These are phyloP conservation scores for Panellus pusillus DNA, from an alignment of 768 basidiomycete species.

Conservation along the genomic window DNA sequence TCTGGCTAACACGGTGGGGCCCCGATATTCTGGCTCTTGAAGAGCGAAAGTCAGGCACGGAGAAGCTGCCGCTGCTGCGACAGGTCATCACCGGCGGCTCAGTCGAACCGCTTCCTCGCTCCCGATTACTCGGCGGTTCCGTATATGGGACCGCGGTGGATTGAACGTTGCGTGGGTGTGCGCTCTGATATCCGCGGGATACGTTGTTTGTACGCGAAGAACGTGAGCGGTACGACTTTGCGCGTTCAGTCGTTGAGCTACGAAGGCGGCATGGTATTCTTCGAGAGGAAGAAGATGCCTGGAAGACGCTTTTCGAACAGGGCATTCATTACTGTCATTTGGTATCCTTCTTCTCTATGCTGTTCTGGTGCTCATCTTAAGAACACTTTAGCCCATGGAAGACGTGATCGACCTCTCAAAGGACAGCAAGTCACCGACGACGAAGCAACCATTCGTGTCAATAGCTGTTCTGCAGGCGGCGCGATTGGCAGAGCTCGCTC, in stretches of 20 bases:
- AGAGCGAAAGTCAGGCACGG: constrained; percentile 34
- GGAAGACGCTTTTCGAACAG: constrained; percentile 66
- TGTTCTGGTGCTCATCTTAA: too few species aligned
- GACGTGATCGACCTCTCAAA: constrained; percentile 73
- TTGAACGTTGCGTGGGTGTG: constrained; percentile 72
- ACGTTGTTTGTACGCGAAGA: constrained; percentile 79
- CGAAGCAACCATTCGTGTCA: constrained; percentile 68
- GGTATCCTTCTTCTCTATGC: not conserved
- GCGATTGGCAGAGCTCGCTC: constrained; percentile 76
- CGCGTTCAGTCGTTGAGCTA: constrained; percentile 73
- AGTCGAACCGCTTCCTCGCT: too few species aligned
- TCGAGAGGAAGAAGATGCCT: constrained; percentile 67
- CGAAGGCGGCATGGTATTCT: constrained; percentile 55
- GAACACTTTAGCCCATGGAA: constrained; percentile 59
- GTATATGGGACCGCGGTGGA: constrained; percentile 74
- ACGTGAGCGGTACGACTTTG: constrained; percentile 77
- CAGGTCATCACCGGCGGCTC: too few species aligned
- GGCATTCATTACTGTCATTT: constrained; percentile 71
- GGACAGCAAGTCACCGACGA: constrained; percentile 75
- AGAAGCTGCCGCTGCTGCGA: too few species aligned
- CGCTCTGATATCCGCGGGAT: constrained; percentile 73
- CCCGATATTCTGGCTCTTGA: constrained; percentile 73
- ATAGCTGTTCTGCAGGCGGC: constrained; percentile 65
- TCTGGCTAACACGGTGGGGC: constrained; percentile 90
- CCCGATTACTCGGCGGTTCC: constrained; percentile 35